These are phyloP conservation scores for Nicotiana knightiana DNA, from an alignment of 257 asterid genomes.

Conservation along the genomic window DNA sequence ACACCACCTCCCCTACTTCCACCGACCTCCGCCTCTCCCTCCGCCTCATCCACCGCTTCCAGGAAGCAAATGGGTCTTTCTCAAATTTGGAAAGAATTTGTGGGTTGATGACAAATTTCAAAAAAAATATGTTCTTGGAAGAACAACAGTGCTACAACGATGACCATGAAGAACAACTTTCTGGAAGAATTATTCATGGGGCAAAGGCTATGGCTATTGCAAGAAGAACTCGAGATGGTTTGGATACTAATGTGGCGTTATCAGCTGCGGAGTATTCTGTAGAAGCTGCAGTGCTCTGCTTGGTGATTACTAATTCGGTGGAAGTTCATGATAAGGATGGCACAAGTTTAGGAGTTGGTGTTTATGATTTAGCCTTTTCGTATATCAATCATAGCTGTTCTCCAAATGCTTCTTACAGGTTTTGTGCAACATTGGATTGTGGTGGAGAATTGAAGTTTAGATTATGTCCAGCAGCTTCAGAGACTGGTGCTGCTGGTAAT, in stretches of 20 bases:
- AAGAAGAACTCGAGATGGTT: conserved; percentile 21
- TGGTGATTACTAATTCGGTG: conserved; percentile 67
- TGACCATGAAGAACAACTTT: conserved; percentile 9
- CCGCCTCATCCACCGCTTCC: conserved; percentile 45
- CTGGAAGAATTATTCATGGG: conserved; percentile 42
- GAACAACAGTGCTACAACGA: background rate
- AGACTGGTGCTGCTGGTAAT: background rate
- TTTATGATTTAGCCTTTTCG: conserved; percentile 57
- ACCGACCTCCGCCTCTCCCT: conserved; percentile 70
- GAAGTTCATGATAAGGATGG: conserved; percentile 61
- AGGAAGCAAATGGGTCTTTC: background rate
- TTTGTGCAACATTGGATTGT: conserved; percentile 8
- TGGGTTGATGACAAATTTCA: conserved; percentile 68
- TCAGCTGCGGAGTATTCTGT: conserved; percentile 2
- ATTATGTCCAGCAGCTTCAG: conserved; percentile 29
- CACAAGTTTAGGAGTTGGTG: conserved; percentile 49
- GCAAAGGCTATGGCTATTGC: conserved; percentile 37
- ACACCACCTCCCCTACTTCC: conserved; percentile 32
- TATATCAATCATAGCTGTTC: conserved; percentile 90
- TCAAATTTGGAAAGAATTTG: conserved; percentile 31
- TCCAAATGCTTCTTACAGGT: conserved; percentile 69
- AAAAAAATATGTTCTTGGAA: conserved; percentile 14
- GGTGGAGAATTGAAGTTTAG: conserved; percentile 12
- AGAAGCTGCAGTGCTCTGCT: conserved; percentile 56
- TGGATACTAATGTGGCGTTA: background rate